Evolutionary conservation across 2,329 filamentous ascomycete genomes (phyloP).

Genomic region (Fusarium ambrosium): DNA sequence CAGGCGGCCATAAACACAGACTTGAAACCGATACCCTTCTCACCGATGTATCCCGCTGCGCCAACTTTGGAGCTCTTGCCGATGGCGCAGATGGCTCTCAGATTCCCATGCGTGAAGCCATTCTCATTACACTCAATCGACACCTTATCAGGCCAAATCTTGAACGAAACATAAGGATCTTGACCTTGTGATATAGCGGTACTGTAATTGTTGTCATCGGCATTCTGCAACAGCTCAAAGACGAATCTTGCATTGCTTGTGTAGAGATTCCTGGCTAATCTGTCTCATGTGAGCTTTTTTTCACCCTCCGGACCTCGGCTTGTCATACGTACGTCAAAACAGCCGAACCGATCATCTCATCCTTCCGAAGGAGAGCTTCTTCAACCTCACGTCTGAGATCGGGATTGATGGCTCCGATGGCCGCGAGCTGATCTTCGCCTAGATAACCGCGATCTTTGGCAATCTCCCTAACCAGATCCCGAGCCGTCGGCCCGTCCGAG

Average conservation of each 20-base stretch:
- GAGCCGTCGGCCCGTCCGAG: conserved; percentile 14
- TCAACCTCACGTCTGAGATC: conserved; percentile 36
- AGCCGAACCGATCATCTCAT: conserved; percentile 42
- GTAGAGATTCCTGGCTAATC: conserved; percentile 60
- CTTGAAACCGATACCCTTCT: conserved; percentile 67
- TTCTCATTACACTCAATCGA: conserved; percentile 65
- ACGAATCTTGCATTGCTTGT: conserved; percentile 61
- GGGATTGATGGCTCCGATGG: conserved; percentile 32
- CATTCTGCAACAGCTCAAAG: conserved; percentile 68
- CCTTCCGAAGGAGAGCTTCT: conserved; percentile 40
- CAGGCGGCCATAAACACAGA: conserved; percentile 63
- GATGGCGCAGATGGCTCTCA: conserved; percentile 61
- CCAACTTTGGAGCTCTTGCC: conserved; percentile 61
- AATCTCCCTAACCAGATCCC: conserved; percentile 38
- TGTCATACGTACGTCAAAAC: conserved; percentile 37
- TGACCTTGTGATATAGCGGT: conserved; percentile 30
- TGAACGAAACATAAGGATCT: conserved; percentile 52
- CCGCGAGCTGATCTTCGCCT: conserved; percentile 35
- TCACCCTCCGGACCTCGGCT: background rate
- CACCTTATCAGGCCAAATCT: conserved; percentile 54
- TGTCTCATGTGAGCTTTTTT: conserved; percentile 34
- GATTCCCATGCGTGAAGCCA: conserved; percentile 58
- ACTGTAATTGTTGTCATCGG: conserved; percentile 63
- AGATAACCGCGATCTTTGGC: conserved; percentile 41
- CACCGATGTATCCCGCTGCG: conserved; percentile 60